Conservation (phyloP, 345 rosid genomes). For the Arabis hirsuta region DNA sequence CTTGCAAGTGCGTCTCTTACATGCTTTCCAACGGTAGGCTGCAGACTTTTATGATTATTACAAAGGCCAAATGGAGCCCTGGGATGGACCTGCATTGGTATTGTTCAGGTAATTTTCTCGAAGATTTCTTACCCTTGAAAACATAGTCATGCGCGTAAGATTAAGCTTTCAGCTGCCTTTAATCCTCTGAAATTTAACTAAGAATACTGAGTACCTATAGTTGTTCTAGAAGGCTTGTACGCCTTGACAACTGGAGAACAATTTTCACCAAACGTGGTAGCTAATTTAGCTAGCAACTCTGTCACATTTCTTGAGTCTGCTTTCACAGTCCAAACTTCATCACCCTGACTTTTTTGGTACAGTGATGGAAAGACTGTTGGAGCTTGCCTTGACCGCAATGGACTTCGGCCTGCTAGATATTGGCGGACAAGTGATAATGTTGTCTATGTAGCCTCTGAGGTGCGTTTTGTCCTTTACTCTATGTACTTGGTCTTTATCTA, state of each 20-base stretch:
- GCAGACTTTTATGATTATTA: constrained; percentile 94
- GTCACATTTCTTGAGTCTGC: constrained; percentile 20
- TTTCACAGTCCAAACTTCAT: constrained; percentile 18
- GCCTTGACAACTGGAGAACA: constrained; percentile 24
- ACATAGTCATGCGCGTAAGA: constrained; percentile 21
- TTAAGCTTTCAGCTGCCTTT: constrained; percentile 9
- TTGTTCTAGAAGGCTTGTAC: constrained; percentile 30
- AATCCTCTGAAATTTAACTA: constrained; percentile 11
- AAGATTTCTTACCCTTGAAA: constrained; percentile 1
- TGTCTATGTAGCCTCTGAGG: constrained; percentile 99
- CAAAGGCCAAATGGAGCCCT: constrained; percentile 99
- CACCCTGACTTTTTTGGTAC: constrained; percentile 43
- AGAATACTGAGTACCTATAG: constrained; percentile 5
- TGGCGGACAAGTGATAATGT: constrained; percentile 96
- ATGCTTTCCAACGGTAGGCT: constrained; percentile 54
- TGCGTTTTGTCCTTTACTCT: constrained; percentile 45
- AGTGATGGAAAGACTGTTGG: constrained; percentile 99
- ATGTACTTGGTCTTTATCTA: constrained; percentile 30
- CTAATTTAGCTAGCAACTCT: constrained; percentile 24
- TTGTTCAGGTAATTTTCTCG: constrained; percentile 74
- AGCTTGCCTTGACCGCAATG: constrained; percentile 98
- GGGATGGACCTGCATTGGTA: constrained; percentile 99
- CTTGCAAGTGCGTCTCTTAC: constrained; percentile 32
- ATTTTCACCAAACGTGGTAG: constrained; percentile 22
- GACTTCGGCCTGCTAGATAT: constrained; percentile 99